Evolutionary conservation across 202 grass and related monocot species (phyloP).

Genomic region (Musa balbisiana): DNA sequence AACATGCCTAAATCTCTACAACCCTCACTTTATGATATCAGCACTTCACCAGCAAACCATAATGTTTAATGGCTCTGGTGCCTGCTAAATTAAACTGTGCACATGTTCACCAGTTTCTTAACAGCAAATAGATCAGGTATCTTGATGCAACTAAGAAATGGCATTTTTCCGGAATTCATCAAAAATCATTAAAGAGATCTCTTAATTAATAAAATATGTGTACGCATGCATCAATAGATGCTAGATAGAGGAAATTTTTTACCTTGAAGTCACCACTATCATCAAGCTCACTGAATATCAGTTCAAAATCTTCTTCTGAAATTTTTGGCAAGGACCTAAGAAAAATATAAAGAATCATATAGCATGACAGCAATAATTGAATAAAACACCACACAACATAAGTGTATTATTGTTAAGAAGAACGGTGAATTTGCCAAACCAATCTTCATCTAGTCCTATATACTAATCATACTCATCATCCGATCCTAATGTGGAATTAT

Average conservation of each 20-base stretch:
- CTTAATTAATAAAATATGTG: too few relatives aligned
- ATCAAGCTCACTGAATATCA: conserved; percentile 89
- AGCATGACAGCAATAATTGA: neutral
- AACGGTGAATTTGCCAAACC: neutral
- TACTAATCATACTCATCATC: too few relatives aligned
- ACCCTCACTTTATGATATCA: neutral
- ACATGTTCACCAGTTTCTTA: too few relatives aligned
- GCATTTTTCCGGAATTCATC: too few relatives aligned
- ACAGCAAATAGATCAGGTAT: too few relatives aligned
- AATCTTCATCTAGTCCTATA: too few relatives aligned
- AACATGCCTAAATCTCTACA: neutral
- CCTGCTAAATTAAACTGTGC: neutral
- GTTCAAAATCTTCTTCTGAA: conserved; percentile 94
- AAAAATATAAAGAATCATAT: neutral
- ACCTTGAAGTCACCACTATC: conserved; percentile 98
- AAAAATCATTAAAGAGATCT: too few relatives aligned
- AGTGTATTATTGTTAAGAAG: neutral
- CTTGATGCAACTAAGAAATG: too few relatives aligned
- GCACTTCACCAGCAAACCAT: too few relatives aligned
- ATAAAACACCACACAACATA: neutral
- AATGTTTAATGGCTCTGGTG: neutral
- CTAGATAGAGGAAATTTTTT: conserved; percentile 9
- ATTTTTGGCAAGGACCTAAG: conserved; percentile 83
- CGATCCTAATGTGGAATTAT: too few relatives aligned
- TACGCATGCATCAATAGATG: neutral